Evolutionary conservation across 345 rosid genomes (phyloP), one percentile per base, ranked within the genome.

Genomic region (Rubroshorea leprosula): DNA sequence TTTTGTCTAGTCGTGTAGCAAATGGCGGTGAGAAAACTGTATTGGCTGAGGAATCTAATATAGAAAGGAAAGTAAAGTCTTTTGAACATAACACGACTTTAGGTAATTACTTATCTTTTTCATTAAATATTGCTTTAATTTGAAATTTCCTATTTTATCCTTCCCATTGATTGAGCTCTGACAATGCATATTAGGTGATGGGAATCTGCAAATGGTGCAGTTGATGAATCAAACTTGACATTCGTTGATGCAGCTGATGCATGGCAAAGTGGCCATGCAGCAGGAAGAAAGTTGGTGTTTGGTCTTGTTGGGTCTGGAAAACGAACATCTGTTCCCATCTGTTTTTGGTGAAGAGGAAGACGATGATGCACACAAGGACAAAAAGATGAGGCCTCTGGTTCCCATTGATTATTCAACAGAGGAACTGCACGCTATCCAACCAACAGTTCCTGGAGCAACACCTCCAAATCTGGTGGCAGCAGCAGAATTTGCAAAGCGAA

Each of bases 291-390:
- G 67, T 61, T 87, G 77, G 99, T 97, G 38, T 93, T 93, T 77
- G 97, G 99, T 76, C 85, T 93, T 48, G 87, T 87, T 56, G 97
- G 97, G 43, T 87, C 92, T 24, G 99, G 97, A 59, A 93, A 85
- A 64, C 76, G 95, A 64, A 76, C 97, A 17, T 70, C 94, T 49
- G 96, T 93, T 21, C 99, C n/a, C 85, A 55, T 93, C 95, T 66
- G 94, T 93, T 68, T 93, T 93, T 82, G 75, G 79, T 35, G 96
- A 82, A 68, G 99, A 93, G 74, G 98, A 92, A 60, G 99, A 89
- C 55, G 96, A 91, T 23, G 98, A 89, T 51, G 87, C 83, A 2
- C 78, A 76, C 5, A 93, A 89, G 75, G 87, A 87, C 31, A 89
- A 83, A 65, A 89, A 83, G 76, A 82, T 87, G 96, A 87, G 92